Percentiles rank a stretch among this genome's conserved stretches.
Evolutionary conservation across 129 eudicot species (phyloP).

Genomic region (Escallonia rubra): DNA sequence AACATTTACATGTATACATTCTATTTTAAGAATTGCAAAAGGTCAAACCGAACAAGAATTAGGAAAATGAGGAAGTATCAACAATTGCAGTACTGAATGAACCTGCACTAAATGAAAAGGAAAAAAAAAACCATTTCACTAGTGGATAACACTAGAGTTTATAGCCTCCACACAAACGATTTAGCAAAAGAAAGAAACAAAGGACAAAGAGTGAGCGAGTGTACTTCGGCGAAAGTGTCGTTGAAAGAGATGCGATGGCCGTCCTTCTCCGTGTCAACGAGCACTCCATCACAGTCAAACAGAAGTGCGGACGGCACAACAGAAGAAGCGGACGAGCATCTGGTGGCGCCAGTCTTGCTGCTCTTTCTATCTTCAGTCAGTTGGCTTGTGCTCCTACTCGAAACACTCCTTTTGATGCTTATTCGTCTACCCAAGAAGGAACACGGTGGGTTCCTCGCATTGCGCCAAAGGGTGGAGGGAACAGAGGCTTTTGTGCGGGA

Average conservation of each 20-base stretch:
- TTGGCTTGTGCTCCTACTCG: neutral
- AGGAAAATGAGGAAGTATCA: no score
- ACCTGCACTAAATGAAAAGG: neutral
- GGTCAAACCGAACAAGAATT: no score
- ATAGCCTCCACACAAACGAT: neutral
- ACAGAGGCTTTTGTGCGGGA: neutral
- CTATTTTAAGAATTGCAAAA: no score
- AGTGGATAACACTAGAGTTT: no score
- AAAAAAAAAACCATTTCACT: neutral
- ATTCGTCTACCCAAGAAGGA: slow-evolving; percentile 10
- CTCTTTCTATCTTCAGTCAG: neutral
- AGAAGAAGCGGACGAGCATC: slow-evolving; percentile 25
- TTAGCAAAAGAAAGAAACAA: neutral
- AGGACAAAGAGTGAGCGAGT: neutral
- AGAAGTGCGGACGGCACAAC: slow-evolving; percentile 77
- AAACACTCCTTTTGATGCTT: neutral
- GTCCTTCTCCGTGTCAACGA: slow-evolving; percentile 96
- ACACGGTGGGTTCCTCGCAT: slow-evolving; percentile 10
- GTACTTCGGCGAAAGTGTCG: slow-evolving; percentile 80
- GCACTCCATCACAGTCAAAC: slow-evolving; percentile 95
- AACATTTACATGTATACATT: no score
- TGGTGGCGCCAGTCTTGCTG: slow-evolving; percentile 12
- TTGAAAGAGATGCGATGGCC: slow-evolving; percentile 96
- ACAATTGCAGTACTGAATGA: neutral
- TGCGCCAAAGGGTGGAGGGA: no score